Conservation (phyloP, 768 basidiomycete species). For the Phallus indusiatus region DNA sequence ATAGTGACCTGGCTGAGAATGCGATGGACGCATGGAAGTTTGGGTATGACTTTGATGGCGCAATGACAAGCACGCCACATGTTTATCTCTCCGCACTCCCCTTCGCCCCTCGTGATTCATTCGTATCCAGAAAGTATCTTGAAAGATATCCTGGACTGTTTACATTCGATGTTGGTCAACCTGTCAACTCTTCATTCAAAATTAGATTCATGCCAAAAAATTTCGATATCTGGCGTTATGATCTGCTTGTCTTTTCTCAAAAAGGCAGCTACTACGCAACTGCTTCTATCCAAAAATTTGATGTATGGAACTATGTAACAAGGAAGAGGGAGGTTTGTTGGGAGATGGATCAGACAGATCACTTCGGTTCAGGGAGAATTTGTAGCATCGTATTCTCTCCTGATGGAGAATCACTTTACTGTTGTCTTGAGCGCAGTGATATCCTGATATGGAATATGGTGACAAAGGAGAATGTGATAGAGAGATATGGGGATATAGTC, state of each 20-base stretch:
- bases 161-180: conserved; percentile 9
- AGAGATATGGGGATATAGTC: no score
- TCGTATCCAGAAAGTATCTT: conserved; percentile 14
- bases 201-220: conserved; percentile 9
- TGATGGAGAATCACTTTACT: neutral
- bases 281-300: conserved; percentile 15
- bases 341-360: no score
- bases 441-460: no score
- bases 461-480: no score
- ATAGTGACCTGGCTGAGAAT: conserved; percentile 4
- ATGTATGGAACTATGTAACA: neutral
- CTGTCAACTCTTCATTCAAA: neutral
- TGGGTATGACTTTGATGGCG: conserved; percentile 20
- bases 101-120: conserved; percentile 21
- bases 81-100: conserved; percentile 34
- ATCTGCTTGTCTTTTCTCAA: conserved; percentile 12
- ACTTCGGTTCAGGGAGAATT: neutral
- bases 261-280: conserved; percentile 19
- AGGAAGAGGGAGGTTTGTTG: neutral
- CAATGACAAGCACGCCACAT: conserved; percentile 26
- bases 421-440: no score
- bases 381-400: neutral
- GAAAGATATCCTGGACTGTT: conserved; percentile 11
- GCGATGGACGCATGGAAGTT: conserved; percentile 21
- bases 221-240: neutral